A percentile compares a stretch with the other conserved stretches of the same genome.
Evolutionary conservation across 495 filamentous ascomycete genomes (phyloP).

Genomic region (Neurospora sp.): DNA sequence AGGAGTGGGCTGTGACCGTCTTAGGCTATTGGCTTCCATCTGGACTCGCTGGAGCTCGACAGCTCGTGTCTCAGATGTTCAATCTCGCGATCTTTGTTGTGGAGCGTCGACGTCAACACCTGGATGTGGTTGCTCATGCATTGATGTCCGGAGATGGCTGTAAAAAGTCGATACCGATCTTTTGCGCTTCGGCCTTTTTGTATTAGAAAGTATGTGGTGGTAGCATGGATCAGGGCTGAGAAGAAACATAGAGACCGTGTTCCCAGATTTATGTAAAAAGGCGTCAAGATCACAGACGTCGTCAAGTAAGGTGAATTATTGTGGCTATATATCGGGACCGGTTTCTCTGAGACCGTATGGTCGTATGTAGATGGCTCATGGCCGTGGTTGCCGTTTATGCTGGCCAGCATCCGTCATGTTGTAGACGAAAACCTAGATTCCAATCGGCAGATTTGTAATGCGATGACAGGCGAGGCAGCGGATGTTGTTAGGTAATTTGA

Average conservation of each 20-base stretch:
- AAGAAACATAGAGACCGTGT: background rate
- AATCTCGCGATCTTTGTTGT: conserved; percentile 29
- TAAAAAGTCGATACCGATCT: background rate
- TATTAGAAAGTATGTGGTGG: background rate
- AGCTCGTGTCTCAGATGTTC: conserved; percentile 41
- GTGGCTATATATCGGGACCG: background rate
- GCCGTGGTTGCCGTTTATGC: background rate
- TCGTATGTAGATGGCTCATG: background rate
- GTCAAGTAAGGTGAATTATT: background rate
- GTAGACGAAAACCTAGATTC: background rate
- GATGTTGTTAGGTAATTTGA: background rate
- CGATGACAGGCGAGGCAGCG: background rate
- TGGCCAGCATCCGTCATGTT: background rate
- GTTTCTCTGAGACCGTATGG: background rate
- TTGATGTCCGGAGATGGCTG: conserved; percentile 48
- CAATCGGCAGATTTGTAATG: background rate
- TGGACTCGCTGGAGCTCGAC: conserved; percentile 10
- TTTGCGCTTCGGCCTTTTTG: background rate
- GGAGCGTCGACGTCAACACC: conserved; percentile 24
- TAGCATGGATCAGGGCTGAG: background rate
- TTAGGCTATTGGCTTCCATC: conserved; percentile 13
- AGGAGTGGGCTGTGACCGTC: conserved; percentile 27
- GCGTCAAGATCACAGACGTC: background rate
- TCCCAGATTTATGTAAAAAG: background rate
- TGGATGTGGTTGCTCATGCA: conserved; percentile 30